Base-by-base conservation (phyloP, 129 eudicot species). In the Heracleum sosnowskyi region DNA sequence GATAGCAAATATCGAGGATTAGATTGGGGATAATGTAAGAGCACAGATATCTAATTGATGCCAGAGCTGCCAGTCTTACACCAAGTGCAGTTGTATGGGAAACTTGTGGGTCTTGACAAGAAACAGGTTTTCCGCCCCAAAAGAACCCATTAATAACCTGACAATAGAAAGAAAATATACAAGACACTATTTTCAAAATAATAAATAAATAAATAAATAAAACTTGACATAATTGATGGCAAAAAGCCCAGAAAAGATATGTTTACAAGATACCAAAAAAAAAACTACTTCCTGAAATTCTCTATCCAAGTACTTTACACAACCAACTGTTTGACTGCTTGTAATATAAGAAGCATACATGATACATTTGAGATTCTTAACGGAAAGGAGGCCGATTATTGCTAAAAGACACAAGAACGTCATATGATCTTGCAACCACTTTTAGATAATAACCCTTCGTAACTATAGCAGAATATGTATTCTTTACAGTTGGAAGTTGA, bases 61-160 rank as follows among this genome's bases (percentile, higher is more conserved):
- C 76, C 34, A 45, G 18, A 73, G 69, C 75, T 63, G 37, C 73
- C 36, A 75, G 49, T 63, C 98, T 88, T 88, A 91, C 98, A 80
- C 98, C 98, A 81, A 93, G 97, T 22, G 97, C 89, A 17, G 98
- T 89, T 55, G 90, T 78, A 82, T 74, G 89, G 70, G 78, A 82
- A 78, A 78, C 78, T 60, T 89, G 77, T 26, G 84, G 82, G 81
- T 90, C 90, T 44, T 84, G 85, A 70, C 81, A 80, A 78, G 86
- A 78, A 79, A 91, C 90, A 35, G 85, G 97, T 86, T 91, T 89
- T 74, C 94, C 97, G 75, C 86, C 94, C 88, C 88, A 88, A 82
- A 95, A 92, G 87, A 95, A 95, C 72, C 98, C 98, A 88, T 95
- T 95, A 5, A 91, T 96, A 81, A 95, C 98, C 98, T 93, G 86